These are phyloP conservation scores for Trapa bicornis DNA, from an alignment of 345 rosid species.

Conservation along the genomic window DNA sequence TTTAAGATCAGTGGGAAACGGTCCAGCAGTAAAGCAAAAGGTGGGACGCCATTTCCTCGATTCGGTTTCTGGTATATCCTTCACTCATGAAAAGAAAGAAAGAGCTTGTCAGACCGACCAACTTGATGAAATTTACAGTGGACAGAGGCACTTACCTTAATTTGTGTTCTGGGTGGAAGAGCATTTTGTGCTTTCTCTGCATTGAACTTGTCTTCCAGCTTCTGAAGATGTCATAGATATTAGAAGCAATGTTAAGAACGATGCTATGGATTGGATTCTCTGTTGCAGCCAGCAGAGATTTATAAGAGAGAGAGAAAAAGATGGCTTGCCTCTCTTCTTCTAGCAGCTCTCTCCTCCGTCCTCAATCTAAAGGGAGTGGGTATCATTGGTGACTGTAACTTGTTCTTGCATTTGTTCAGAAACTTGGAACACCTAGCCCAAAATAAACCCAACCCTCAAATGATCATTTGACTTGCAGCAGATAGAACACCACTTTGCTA, in stretches of 20 bases:
- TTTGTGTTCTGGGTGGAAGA: constrained; percentile 31
- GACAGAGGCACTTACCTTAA: constrained; percentile 2
- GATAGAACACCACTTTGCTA: too few species aligned
- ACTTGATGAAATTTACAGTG: background rate
- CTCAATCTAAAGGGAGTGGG: constrained; percentile 54
- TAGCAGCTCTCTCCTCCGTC: constrained; percentile 78
- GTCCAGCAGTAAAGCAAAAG: constrained; percentile 9
- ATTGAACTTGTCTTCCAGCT: constrained; percentile 75
- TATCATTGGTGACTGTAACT: constrained; percentile 43
- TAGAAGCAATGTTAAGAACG: background rate
- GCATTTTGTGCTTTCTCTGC: constrained; percentile 27
- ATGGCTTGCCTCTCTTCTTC: constrained; percentile 61
- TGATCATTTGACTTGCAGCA: too few species aligned
- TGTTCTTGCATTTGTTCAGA: constrained; percentile 44
- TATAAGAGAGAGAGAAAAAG: background rate
- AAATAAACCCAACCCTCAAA: constrained; percentile 11
- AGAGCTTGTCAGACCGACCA: background rate
- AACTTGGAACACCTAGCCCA: constrained; percentile 45
- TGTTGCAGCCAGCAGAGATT: background rate
- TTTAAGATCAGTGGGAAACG: background rate
- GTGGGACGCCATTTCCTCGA: constrained; percentile 5
- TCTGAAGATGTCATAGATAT: constrained; percentile 22
- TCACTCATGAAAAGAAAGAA: background rate
- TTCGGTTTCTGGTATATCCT: constrained; percentile 11
- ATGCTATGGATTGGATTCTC: background rate